Evolutionary conservation across 805 yeast species (phyloP), one percentile per base, ranked within the genome.

Genomic region (Tetrapisispora iriomotensis): DNA sequence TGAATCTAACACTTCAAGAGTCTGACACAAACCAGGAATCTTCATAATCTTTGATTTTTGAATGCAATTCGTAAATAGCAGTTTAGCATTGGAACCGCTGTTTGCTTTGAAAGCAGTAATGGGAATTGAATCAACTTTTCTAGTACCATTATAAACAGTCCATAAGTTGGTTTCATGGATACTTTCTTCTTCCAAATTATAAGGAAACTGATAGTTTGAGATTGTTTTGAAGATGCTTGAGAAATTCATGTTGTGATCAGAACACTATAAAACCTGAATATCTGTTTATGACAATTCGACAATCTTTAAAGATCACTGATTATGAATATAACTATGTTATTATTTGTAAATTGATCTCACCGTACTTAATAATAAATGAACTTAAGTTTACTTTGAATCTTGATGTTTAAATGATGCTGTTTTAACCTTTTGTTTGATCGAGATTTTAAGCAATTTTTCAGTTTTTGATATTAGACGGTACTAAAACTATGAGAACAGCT

Each of bases 141-240:
- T 45, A 18, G 47, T 43, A 14, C 60, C 62, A 27, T 48, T 40
- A 21, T 44, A 50, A n/a, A 55, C 50, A 20, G 47, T 44, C 59
- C 61, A 58, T 24, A 54, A 37, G 8, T 50, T 39, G 2, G 54
- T 53, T 21, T 45, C 39, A 29, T 48, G 47, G 13, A 46, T 42
- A 3, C 59, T 48, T 24, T 40, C 41, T 13, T 47, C 45, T 8
- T 51, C 58, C 20, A 54, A 38, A 24, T 50, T 40, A 36, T 55
- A 60, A 6, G 63, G 62, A 25, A 56, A 55, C 36, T 58, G 62
- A 38, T 55, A 57, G 35, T 51, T 56, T 2, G 61, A 53, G 8
- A 58, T 39, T 20, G 56, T 50, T 30, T 55, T 58, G 44, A 58
- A 56, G 22, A 58, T 38, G 30, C 47, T 52, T 6, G 49, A 46